These are phyloP conservation scores for Aspergillus bertholletiae DNA, from an alignment of 495 filamentous ascomycete species.

Conservation along the genomic window DNA sequence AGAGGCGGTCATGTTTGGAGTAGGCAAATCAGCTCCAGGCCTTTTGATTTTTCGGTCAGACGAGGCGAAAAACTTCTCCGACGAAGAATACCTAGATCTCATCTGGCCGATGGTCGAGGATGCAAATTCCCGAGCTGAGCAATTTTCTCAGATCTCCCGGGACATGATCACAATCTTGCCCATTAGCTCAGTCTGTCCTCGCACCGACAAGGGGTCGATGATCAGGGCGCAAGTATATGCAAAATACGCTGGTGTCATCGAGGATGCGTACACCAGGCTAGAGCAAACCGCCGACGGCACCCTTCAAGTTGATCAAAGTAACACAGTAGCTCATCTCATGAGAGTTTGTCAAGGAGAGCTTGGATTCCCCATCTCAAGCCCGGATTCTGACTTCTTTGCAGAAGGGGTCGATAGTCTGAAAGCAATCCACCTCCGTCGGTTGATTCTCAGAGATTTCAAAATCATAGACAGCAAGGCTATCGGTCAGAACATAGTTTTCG, in stretches of 20 bases:
- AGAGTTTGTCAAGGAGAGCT: slow-evolving; percentile 37
- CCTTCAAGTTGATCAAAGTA: slow-evolving; percentile 32
- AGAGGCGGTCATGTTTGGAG: slow-evolving; percentile 59
- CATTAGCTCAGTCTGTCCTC: slow-evolving; percentile 38
- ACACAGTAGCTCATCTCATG: slow-evolving; percentile 41
- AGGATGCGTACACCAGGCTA: slow-evolving; percentile 40
- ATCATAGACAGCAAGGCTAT: slow-evolving; percentile 27
- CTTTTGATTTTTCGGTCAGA: slow-evolving; percentile 48
- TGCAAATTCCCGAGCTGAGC: slow-evolving; percentile 47
- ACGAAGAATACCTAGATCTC: slow-evolving; percentile 39
- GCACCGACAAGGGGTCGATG: slow-evolving; percentile 54
- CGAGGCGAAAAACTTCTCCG: slow-evolving; percentile 23
- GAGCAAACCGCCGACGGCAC: slow-evolving; percentile 20
- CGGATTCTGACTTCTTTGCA: slow-evolving; percentile 49
- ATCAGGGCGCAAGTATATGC: slow-evolving; percentile 52
- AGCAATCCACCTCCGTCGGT: slow-evolving; percentile 52
- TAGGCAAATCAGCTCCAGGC: slow-evolving; percentile 46
- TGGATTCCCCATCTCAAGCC: slow-evolving; percentile 32
- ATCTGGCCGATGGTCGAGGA: slow-evolving; percentile 47
- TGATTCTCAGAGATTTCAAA: slow-evolving; percentile 45
- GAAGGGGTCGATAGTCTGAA: slow-evolving; percentile 60
- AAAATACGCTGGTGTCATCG: slow-evolving; percentile 45
- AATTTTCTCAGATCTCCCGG: slow-evolving; percentile 52
- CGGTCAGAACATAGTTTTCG: slow-evolving; percentile 49
- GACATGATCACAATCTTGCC: slow-evolving; percentile 51